Evolutionary conservation across 129 eudicot species (phyloP), one percentile per base, ranked within the genome.

Genomic region (Flaveria linearis): DNA sequence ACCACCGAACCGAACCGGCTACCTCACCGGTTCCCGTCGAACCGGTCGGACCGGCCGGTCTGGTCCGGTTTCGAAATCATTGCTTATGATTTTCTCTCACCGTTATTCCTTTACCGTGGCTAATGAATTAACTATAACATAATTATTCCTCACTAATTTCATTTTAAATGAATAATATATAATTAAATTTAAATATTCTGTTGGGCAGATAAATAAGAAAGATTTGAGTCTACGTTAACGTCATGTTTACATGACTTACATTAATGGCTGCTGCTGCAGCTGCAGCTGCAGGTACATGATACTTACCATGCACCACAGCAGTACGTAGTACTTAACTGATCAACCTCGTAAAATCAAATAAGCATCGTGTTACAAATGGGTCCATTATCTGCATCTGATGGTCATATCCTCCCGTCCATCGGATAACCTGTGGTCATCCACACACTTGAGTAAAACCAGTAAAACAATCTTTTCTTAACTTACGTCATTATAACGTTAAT

Each of bases 281-380:
- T 25, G 26, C 26, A n/a, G n/a, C 22, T 52, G 58, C 23, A 16
- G 9, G 61, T 53, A 53, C 61, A 17, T 7, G 61, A 53, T 53
- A 23, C 25, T 53, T 55, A n/a, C 61, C 11, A 18, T 55, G 61
- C 61, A 55, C 58, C 22, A 17, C 26, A 55, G 61, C 47, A 43
- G 11, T 20, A 20, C 22, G 22, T 5, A 43, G 47, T 13, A 14
- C 17, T 20, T 50, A 50, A 5, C 52, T 47, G 52, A 55, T 20
- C 22, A 20, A 73, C 77, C 77, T 73, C 55, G 77, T 55, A 73
- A 73, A 73, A 56, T 56, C 77, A 56, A 55, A 73, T 63, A 73
- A 18, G 9, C 77, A 55, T 33, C 39, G 52, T 74, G 42, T 74
- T 75, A 0, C 36, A 30, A 30, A 30, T 30, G 36, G 18, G 71